Percentiles rank a stretch among this genome's conserved stretches.
These are phyloP conservation scores for Phylloporus rhodoxanthus DNA, from an alignment of 768 basidiomycete species.

Conservation along the genomic window DNA sequence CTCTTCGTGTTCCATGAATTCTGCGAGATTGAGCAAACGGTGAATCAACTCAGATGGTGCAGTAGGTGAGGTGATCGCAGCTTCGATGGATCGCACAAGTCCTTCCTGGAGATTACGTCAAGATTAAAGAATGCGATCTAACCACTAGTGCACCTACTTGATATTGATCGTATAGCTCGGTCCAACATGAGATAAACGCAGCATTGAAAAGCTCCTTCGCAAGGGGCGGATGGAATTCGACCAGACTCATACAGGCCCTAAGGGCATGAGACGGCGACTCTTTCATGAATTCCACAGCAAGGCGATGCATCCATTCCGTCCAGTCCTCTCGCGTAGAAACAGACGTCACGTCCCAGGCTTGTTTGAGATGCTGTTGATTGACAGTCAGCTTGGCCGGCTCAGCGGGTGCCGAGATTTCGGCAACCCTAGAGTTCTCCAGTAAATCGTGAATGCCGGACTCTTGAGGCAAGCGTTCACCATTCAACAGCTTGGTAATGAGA, in stretches of 20 bases:
- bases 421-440: conserved; percentile 57
- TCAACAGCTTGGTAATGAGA: conserved; percentile 81
- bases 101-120: conserved; percentile 62
- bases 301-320: conserved; percentile 90
- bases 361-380: conserved; percentile 95
- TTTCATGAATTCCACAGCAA: conserved; percentile 95
- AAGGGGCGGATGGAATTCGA: conserved; percentile 85
- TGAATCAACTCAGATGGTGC: conserved; percentile 89
- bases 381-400: conserved; percentile 87
- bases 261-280: conserved; percentile 98
- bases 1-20: conserved; percentile 99
- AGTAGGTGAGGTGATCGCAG: conserved; percentile 69
- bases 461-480: conserved; percentile 86
- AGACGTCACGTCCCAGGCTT: conserved; percentile 88
- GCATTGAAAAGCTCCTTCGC: conserved; percentile 96
- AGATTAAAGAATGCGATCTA: background rate
- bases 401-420: conserved; percentile 75
- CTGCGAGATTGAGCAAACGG: conserved; percentile 85
- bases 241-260: conserved; percentile 89
- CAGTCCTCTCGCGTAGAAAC: conserved; percentile 81
- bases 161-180: conserved; percentile 91
- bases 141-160: conserved; percentile 49
- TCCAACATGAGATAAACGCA: conserved; percentile 97
- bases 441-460: conserved; percentile 70
- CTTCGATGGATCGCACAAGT: conserved; percentile 83